These are phyloP conservation scores for Colletotrichum eremochloae DNA, from an alignment of 2,329 filamentous ascomycete genomes.

Conservation along the genomic window DNA sequence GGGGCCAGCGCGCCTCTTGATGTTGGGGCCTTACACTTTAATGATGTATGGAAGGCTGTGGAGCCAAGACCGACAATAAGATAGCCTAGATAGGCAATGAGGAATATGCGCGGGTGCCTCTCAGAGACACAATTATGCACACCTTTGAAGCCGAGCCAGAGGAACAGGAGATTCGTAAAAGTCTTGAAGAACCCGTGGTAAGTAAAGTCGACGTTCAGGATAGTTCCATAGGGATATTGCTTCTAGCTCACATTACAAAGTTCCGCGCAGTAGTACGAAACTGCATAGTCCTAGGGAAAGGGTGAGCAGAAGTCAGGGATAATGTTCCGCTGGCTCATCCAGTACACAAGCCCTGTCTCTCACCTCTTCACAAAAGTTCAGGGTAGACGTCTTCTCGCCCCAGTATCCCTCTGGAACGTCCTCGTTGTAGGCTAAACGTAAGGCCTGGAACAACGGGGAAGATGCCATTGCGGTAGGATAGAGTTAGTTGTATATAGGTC, in stretches of 20 bases:
- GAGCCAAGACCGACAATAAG: slow-evolving; percentile 67
- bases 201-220: background rate
- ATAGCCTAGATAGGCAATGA: slow-evolving; percentile 71
- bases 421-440: slow-evolving; percentile 40
- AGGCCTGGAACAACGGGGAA: slow-evolving; percentile 27
- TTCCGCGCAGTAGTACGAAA: slow-evolving; percentile 81
- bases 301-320: slow-evolving; percentile 34
- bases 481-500: no score
- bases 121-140: slow-evolving; percentile 79
- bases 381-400: slow-evolving; percentile 77
- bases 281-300: slow-evolving; percentile 68
- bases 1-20: background rate
- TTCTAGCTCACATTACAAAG: slow-evolving; percentile 70
- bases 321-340: background rate
- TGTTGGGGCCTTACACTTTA: slow-evolving; percentile 62
- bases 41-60: slow-evolving; percentile 68
- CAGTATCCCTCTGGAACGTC: slow-evolving; percentile 65
- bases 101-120: slow-evolving; percentile 81
- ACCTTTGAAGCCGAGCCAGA: slow-evolving; percentile 82
- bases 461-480: slow-evolving; percentile 19
- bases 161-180: slow-evolving; percentile 84
- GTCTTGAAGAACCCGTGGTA: slow-evolving; percentile 62
- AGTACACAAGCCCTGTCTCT: slow-evolving; percentile 40
- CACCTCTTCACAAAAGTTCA: slow-evolving; percentile 87
- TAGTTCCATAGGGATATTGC: background rate